phyloP scores from a whole-genome alignment of 352 stramenopile genomes.

The Globisporangium apiculatum region DNA sequence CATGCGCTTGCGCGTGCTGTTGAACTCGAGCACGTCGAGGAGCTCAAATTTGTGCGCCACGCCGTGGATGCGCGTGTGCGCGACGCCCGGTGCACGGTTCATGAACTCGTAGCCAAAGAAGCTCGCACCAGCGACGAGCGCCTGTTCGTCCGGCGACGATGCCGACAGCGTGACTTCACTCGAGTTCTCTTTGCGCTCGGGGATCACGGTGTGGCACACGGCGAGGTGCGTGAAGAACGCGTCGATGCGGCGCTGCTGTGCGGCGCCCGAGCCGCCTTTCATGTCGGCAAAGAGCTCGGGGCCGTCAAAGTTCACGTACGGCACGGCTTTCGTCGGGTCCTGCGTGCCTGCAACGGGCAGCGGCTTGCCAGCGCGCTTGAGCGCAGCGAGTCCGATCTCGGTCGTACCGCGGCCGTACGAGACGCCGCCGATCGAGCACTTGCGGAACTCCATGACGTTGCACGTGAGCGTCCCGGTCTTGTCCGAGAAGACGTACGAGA shows the following conservation, averaged over 20 bases:
- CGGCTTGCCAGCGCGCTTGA: conserved; percentile 53
- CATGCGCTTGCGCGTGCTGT: conserved; percentile 92
- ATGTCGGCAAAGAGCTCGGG: conserved; percentile 62
- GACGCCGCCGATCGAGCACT: conserved; percentile 87
- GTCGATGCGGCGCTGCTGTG: conserved; percentile 51
- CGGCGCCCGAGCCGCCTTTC: conserved; percentile 36
- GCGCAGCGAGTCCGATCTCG: conserved; percentile 66
- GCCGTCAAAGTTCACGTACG: conserved; percentile 74
- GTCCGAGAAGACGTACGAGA: conserved; percentile 98
- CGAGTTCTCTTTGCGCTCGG: conserved; percentile 86
- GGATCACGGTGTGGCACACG: conserved; percentile 95
- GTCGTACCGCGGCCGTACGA: conserved; percentile 87
- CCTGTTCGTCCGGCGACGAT: conserved; percentile 84
- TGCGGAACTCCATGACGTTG: conserved; percentile 98
- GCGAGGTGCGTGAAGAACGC: conserved; percentile 84
- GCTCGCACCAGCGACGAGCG: conserved; percentile 64
- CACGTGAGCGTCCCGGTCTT: conserved; percentile 99
- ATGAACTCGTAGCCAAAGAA: conserved; percentile 77
- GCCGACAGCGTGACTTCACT: conserved; percentile 54
- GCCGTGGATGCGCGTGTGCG: conserved; percentile 40
- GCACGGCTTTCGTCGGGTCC: conserved; percentile 22
- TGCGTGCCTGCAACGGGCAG: conserved; percentile 26
- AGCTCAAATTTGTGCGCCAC: conserved; percentile 55
- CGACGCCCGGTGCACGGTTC: conserved; percentile 51
- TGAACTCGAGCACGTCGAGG: conserved; percentile 89